Conservation (phyloP, 2,329 filamentous ascomycete species). For the Pseudocercospora pini-densiflorae region DNA sequence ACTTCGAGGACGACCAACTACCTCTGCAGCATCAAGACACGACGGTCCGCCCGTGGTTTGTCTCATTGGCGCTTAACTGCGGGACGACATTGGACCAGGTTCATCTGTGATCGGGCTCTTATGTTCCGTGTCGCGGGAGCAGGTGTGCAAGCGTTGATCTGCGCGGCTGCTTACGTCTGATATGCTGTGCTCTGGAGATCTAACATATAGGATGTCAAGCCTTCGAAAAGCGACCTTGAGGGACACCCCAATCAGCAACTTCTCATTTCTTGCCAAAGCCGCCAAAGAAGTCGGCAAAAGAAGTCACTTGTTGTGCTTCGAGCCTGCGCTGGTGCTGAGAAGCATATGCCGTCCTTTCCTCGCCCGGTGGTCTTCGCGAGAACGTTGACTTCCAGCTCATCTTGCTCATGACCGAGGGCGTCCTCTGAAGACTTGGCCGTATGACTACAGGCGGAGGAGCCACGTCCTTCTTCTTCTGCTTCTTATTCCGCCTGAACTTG, state of each 20-base stretch:
- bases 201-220: no score
- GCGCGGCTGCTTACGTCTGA: not conserved
- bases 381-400: constrained; percentile 1
- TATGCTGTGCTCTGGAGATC: not conserved
- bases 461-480: not conserved
- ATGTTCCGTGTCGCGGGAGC: no score
- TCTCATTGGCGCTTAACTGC: no score
- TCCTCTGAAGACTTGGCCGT: not conserved
- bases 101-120: no score
- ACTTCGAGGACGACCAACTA: no score
- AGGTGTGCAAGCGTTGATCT: no score
- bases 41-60: no score
- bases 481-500: not conserved
- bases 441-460: not conserved
- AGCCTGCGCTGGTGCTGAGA: not conserved
- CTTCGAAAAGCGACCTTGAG: no score
- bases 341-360: not conserved
- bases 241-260: not conserved
- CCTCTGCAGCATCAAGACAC: no score
- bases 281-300: not conserved
- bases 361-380: not conserved
- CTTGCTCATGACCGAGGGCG: constrained; percentile 2
- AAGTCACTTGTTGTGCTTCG: not conserved
- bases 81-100: no score
- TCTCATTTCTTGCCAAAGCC: not conserved